Evolutionary conservation across 2,329 filamentous ascomycete species (phyloP).

Genomic region (Fusarium falciforme): DNA sequence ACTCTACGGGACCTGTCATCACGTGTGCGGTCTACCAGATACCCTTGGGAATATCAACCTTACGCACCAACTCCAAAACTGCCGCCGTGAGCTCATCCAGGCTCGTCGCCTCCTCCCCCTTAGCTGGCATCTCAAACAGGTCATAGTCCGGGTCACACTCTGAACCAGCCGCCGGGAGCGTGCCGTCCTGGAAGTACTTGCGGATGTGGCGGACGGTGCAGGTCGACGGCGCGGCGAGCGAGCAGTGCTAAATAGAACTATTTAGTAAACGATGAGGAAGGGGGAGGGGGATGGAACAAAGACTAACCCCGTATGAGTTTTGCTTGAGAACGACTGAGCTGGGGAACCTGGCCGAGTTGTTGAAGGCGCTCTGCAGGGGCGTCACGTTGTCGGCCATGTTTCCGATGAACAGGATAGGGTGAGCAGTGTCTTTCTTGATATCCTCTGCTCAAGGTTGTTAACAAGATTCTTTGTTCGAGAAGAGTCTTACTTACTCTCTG

Average conservation of each 20-base stretch:
- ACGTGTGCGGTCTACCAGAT: constrained; percentile 1
- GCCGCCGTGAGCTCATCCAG: constrained; percentile 35
- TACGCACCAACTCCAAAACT: constrained; percentile 23
- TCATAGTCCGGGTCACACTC: constrained; percentile 59
- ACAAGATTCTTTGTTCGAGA: background rate
- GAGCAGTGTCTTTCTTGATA: constrained; percentile 50
- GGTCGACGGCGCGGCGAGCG: constrained; percentile 55
- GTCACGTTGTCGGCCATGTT: constrained; percentile 61
- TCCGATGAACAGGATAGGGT: constrained; percentile 60
- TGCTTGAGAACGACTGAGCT: constrained; percentile 60
- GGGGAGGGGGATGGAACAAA: background rate
- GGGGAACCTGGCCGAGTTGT: constrained; percentile 57
- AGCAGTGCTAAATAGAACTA: constrained; percentile 58
- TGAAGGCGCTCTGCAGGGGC: constrained; percentile 58
- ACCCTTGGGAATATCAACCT: constrained; percentile 32
- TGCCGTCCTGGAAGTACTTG: constrained; percentile 59
- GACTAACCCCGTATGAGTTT: constrained; percentile 62
- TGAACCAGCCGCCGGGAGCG: constrained; percentile 56
- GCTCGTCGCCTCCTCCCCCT: constrained; percentile 5
- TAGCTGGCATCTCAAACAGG: constrained; percentile 53
- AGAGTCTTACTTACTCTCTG: constrained; percentile 41
- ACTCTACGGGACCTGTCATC: background rate
- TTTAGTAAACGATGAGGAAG: background rate
- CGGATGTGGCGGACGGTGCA: constrained; percentile 57
- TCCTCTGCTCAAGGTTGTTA: constrained; percentile 36